phyloP scores from a whole-genome alignment of 2,329 filamentous ascomycete species.

The Monosporascus ibericus region DNA sequence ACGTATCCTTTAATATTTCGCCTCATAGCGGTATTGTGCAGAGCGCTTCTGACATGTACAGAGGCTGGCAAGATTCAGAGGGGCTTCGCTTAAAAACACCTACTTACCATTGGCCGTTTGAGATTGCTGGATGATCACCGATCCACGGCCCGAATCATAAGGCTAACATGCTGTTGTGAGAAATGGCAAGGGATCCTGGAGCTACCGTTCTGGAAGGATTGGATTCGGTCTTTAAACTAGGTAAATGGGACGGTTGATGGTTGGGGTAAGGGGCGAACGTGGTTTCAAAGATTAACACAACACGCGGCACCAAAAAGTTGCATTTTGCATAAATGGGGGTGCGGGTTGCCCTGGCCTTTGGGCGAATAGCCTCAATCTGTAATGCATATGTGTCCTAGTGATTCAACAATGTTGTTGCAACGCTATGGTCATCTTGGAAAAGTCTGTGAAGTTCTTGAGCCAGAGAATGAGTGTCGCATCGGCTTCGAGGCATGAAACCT shows the following conservation, averaged over 20 bases:
- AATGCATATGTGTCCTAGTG: constrained; percentile 10
- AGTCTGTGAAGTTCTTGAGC: constrained; percentile 17
- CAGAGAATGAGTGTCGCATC: constrained; percentile 4
- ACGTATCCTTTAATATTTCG: not conserved
- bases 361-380: constrained; percentile 13
- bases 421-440: constrained; percentile 10
- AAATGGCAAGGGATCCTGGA: constrained; percentile 5
- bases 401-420: not conserved
- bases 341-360: constrained; percentile 4
- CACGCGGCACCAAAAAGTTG: not conserved
- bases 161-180: not conserved
- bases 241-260: not conserved
- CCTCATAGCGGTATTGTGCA: not conserved
- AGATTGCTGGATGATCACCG: not conserved
- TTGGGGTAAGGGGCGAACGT: not conserved
- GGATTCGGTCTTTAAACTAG: not conserved
- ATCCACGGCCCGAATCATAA: not conserved
- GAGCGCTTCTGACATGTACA: no score
- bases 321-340: constrained; percentile 8
- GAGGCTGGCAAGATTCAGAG: not conserved
- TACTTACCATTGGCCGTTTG: not conserved
- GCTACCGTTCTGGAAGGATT: not conserved
- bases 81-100: no score
- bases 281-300: not conserved
- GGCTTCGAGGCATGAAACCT: constrained; percentile 11